Base-by-base conservation (phyloP, 2,329 filamentous ascomycete species). In the Botrytis aclada region DNA sequence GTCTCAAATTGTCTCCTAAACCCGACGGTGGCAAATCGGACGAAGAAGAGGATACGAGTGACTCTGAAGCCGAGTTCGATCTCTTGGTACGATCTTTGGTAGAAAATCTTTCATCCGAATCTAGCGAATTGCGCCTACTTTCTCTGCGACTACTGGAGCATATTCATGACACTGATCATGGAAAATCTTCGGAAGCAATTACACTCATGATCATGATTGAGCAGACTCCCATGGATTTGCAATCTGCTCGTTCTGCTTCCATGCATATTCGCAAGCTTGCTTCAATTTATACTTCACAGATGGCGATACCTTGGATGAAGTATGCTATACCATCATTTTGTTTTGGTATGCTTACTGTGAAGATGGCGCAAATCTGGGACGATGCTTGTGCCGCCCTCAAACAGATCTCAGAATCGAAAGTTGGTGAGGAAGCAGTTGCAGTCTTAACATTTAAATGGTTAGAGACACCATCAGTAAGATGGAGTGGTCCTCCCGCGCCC, bases 331-430 rank as follows among this genome's bases (percentile, higher is more conserved):
- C 95, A 0, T 87, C 89, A 0, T 98, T 95, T 79, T 90, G 94
- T 78, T 97, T 98, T 78, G 96, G 96, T 66, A 88, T 98, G 82
- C 86, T 98, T 74, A 96, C 95, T 0, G 90, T 97, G 66, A 93
- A 92, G 77, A 86, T 98, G 76, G 88, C 94, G 0, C 94, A 94
- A 51, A 85, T 97, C 9, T 98, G 95, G 93, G 93, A 97, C 74
- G 93, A 97, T 78, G 88, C 93, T 0, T 89, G 92, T 69, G 88
- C 90, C 71, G 90, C 93, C 0, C 83, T 99, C 79, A 92, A 93
- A 78, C 86, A 91, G 69, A 90, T 99, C 71, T 88, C 90, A 32
- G 87, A 93, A 76, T 87, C 86, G 34, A 90, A 92, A 76, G 82
- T 84, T 56, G 94, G 93, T 34, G 94, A 98, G 80, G 89, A 91